Evolutionary conservation across 371 early-diverging fungal species (phyloP), one percentile per base, ranked within the genome.

Genomic region (Syncephalastrum monosporum): DNA sequence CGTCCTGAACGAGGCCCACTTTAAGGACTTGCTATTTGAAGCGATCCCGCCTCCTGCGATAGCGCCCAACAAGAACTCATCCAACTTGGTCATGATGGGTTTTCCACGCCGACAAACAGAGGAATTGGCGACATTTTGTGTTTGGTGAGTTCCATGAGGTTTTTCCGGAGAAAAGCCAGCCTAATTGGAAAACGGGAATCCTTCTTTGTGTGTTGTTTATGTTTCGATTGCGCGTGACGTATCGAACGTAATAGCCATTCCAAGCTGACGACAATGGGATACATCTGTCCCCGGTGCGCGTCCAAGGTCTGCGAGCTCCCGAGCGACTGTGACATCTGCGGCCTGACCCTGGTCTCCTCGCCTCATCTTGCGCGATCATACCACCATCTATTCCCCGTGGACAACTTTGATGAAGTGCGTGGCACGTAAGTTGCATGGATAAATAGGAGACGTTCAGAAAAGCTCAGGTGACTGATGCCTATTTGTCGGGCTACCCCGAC

Each of bases 301-400:
- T 77, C 93, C 16, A 90, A 88, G 51, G 81, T 96, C 6, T 97
- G 97, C 59, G 85, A 92, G 42, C 65, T 98, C 41, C 98, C 97
- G 1, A 89, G 91, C 23, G 95, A 96, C 53, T 98, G 98, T 65
- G 90, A 91, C 52, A 82, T 97, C n/a, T 98, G 97, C 68, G 86
- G 84, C 0, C 76, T 98, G 56, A 91, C 94, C 0, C 67, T 98
- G 29, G 93, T 97, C 1, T 92, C 96, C 7, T 89, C 91, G 33
- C 96, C 97, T 15, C 89, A 94, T 71, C 64, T 98, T 53, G 97
- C 97, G 5, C 63, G 97, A 52, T 93, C 94, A n/a, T 96, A 96
- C 66, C 97, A 95, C 60, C 96, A 97, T 56, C 76, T 98, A 52
- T 97, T 97, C 65, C 97, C 98, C 4, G 87, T 92, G 13, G 84